phyloP scores from a whole-genome alignment of 345 rosid genomes.

The Populus tremula region DNA sequence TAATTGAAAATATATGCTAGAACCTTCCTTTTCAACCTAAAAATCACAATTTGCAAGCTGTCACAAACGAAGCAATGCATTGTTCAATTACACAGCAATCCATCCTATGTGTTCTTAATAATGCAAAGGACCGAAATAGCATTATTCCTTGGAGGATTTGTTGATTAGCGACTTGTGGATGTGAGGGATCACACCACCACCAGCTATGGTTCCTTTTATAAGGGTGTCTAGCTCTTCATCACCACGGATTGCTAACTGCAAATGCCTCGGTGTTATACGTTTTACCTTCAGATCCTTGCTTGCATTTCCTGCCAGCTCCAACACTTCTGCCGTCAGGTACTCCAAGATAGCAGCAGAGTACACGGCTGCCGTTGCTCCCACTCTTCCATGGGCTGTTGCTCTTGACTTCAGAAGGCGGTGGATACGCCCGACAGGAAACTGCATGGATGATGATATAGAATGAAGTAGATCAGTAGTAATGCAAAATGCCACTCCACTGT shows the following conservation, averaged over 20 bases:
- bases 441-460: not conserved
- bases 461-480: not conserved
- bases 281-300: constrained; percentile 35
- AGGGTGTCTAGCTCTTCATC: constrained; percentile 32
- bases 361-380: constrained; percentile 33
- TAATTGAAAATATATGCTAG: not conserved
- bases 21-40: not conserved
- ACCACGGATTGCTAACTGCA: constrained; percentile 32
- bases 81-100: not conserved
- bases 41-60: not conserved
- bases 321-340: constrained; percentile 29
- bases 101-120: not conserved
- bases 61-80: not conserved
- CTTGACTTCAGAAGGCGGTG: constrained; percentile 26
- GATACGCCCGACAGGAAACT: constrained; percentile 29
- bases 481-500: not conserved
- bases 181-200: constrained; percentile 30
- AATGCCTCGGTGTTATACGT: constrained; percentile 27
- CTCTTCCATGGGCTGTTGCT: constrained; percentile 30
- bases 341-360: constrained; percentile 25
- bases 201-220: constrained; percentile 25
- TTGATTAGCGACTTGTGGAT: constrained; percentile 34
- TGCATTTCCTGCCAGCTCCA: constrained; percentile 34
- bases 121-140: not conserved
- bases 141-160: constrained; percentile 24